phyloP scores from a whole-genome alignment of 129 eudicot species.

The Centaurea solstitialis region DNA sequence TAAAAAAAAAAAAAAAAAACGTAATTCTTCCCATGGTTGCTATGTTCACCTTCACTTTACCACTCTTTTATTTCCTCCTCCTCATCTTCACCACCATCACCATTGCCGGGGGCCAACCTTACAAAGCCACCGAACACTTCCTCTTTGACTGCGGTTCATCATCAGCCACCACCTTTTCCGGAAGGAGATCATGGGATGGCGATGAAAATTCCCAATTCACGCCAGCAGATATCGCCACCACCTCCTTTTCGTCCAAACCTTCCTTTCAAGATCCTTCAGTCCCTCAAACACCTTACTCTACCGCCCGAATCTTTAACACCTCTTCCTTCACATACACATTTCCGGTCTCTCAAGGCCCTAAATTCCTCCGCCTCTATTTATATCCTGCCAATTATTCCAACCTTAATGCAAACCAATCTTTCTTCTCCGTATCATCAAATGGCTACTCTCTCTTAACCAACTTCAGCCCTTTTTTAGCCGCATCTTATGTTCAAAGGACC shows the following conservation, averaged over 20 bases:
- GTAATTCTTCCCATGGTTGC: neutral
- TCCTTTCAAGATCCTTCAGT: neutral
- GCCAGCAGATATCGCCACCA: neutral
- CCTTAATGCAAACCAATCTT: neutral
- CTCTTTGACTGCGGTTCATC: conserved; percentile 35
- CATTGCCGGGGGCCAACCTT: conserved; percentile 10
- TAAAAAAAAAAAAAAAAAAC: too few species aligned
- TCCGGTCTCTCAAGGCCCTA: conserved; percentile 39
- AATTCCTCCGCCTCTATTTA: conserved; percentile 65
- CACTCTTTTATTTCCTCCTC: conserved; percentile 7
- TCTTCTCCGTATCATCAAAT: conserved; percentile 37
- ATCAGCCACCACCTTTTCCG: neutral
- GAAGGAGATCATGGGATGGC: conserved; percentile 24
- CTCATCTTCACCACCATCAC: conserved; percentile 1
- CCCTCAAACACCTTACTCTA: conserved; percentile 6
- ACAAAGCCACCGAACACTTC: conserved; percentile 26
- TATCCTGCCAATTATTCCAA: conserved; percentile 36
- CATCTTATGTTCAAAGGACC: too few species aligned
- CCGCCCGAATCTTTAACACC: too few species aligned
- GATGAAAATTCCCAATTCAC: conserved; percentile 25
- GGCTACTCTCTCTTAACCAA: too few species aligned
- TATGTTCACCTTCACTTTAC: conserved; percentile 25
- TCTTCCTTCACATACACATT: conserved; percentile 46
- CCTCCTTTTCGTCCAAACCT: neutral
- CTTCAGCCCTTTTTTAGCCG: too few species aligned